Base-by-base conservation (phyloP, 2,329 filamentous ascomycete species). In the Nemania sp. region DNA sequence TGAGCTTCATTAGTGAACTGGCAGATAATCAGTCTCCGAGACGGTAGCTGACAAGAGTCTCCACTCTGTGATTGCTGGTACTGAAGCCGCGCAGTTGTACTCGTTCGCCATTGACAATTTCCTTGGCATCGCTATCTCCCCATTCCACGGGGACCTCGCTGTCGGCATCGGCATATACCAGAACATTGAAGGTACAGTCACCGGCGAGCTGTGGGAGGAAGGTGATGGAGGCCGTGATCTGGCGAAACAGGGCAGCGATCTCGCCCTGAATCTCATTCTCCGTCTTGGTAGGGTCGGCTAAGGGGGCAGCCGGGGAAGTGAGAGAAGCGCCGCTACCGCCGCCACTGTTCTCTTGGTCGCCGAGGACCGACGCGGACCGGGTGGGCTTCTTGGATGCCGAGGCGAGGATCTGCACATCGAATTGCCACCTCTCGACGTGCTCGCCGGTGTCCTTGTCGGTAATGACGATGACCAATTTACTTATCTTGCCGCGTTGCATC, bases 401-500 rank as follows among this genome's bases (percentile, higher is more conserved):
- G 75, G 53, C 57, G 33, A 58, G 55, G 34, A 60, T 55, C 62
- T 73, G 59, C 72, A 96, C 93, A 72, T 97, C 92, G 68, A 99
- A 99, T 72, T 99, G 93, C 94, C 94, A 99, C 61, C 94, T 81
- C 77, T 99, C 94, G 39, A 99, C 86, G 72, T 96, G 89, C 70
- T 97, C 92, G 60, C 93, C 94, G 0, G 92, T 96, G 73, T 99
- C 94, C 74, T 97, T 97, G 77, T 89, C 90, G 26, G 93, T 97
- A 63, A 99, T 92, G 42, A 99, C 94, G 48, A 99, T 89, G 55
- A 99, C 92, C 11, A 99, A 84, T 74, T 96, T 97, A 47, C 90
- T 95, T 70, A 99, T 97, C 75, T 99, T 97, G 71, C 92, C 91
- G 65, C 89, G 90, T 48, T 91, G 81, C 91, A 97, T 97, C 94